Conservation (phyloP, 139 green algal species). For the Medakamo hakoo region DNA sequence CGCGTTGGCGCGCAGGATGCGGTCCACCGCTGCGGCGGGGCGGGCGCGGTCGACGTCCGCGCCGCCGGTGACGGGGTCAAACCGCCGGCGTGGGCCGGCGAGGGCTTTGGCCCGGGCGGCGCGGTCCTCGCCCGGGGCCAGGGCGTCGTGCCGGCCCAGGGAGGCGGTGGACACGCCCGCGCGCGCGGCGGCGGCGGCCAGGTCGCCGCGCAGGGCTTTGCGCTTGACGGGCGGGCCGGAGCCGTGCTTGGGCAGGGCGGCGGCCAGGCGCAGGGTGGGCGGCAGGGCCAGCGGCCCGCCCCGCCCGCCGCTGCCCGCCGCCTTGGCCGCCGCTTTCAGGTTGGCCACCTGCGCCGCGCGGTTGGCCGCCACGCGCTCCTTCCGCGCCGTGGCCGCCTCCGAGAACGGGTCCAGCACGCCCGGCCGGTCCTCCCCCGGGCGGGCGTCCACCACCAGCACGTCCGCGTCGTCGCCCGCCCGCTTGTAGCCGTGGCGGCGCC, state of each 20-base stretch:
- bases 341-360: slow-evolving; percentile 55
- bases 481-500: slow-evolving; percentile 77
- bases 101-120: slow-evolving; percentile 15
- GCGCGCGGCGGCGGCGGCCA: slow-evolving; percentile 41
- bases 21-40: slow-evolving; percentile 46
- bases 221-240: slow-evolving; percentile 31
- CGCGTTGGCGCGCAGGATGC: slow-evolving; percentile 42
- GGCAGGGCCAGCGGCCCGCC: slow-evolving; percentile 26
- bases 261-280: slow-evolving; percentile 52
- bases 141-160: slow-evolving; percentile 86
- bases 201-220: slow-evolving; percentile 28
- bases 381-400: slow-evolving; percentile 44
- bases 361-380: slow-evolving; percentile 55
- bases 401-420: slow-evolving; percentile 80
- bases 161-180: slow-evolving; percentile 77
- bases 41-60: slow-evolving; percentile 17
- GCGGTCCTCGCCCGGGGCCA: slow-evolving; percentile 40
- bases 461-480: slow-evolving; percentile 57
- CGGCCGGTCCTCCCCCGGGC: slow-evolving; percentile 43
- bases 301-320: slow-evolving; percentile 12
- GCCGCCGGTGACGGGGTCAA: slow-evolving; percentile 1
- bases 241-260: slow-evolving; percentile 44
- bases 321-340: slow-evolving; percentile 42
- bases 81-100: background rate
- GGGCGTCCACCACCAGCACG: slow-evolving; percentile 79